Conservation (phyloP, 2,329 filamentous ascomycete genomes). For the Fusarium paranaense region DNA sequence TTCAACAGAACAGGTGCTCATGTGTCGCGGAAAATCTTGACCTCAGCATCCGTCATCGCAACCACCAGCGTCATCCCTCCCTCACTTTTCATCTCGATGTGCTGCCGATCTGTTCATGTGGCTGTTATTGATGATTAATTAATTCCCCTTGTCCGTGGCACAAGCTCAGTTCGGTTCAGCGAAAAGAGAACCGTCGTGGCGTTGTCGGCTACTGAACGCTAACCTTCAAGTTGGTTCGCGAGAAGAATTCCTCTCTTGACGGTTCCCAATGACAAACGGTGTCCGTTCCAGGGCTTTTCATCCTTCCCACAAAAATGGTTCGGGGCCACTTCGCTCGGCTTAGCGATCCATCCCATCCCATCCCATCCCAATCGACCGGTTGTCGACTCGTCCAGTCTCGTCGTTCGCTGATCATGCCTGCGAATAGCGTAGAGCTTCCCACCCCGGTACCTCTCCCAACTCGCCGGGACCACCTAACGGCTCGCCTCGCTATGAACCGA, state of each 20-base stretch:
- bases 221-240: slow-evolving; percentile 11
- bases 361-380: slow-evolving; percentile 9
- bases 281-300: neutral
- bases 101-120: slow-evolving; percentile 1
- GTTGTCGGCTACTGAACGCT: slow-evolving; percentile 25
- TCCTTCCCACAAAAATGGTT: neutral
- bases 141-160: slow-evolving; percentile 5
- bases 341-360: neutral
- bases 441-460: slow-evolving; percentile 39
- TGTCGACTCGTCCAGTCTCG: neutral
- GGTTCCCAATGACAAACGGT: neutral
- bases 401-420: slow-evolving; percentile 29
- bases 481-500: slow-evolving; percentile 44
- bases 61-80: slow-evolving; percentile 10
- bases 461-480: slow-evolving; percentile 42
- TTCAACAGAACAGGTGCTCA: slow-evolving; percentile 11
- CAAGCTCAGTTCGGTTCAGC: neutral
- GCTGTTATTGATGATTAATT: neutral
- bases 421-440: slow-evolving; percentile 24
- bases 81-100: neutral
- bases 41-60: slow-evolving; percentile 20
- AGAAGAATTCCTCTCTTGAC: slow-evolving; percentile 4
- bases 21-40: slow-evolving; percentile 34
- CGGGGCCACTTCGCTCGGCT: slow-evolving; percentile 16
- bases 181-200: slow-evolving; percentile 2